A percentile compares a stretch with the other conserved stretches of the same genome.
These are phyloP conservation scores for Podaxis sp. DNA, from an alignment of 768 basidiomycete species.

Conservation along the genomic window DNA sequence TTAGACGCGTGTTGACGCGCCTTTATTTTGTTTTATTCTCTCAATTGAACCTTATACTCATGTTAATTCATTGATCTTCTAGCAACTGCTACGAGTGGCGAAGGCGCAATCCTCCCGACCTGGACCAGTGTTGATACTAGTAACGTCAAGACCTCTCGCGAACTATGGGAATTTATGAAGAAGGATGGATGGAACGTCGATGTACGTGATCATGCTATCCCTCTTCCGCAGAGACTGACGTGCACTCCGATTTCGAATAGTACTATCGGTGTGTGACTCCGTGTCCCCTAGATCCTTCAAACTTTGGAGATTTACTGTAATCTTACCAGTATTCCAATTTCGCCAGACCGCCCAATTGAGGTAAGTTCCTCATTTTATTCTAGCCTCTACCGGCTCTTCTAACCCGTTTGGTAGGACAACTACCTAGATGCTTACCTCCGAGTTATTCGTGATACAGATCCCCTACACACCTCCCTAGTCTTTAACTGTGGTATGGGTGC, in stretches of 20 bases:
- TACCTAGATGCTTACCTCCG: constrained; percentile 92
- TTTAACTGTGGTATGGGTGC: constrained; percentile 98
- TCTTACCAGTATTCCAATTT: constrained; percentile 82
- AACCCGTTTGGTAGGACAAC: constrained; percentile 59
- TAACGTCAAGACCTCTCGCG: constrained; percentile 84
- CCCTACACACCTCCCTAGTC: constrained; percentile 77
- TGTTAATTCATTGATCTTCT: not conserved
- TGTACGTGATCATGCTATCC: constrained; percentile 38
- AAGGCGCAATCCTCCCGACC: constrained; percentile 84
- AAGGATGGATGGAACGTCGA: constrained; percentile 90
- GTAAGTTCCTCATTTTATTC: constrained; percentile 33
- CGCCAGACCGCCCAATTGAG: constrained; percentile 89
- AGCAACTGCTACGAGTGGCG: constrained; percentile 43
- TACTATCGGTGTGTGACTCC: constrained; percentile 66
- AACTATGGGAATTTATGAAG: constrained; percentile 82
- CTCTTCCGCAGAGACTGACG: not conserved
- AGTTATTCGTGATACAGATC: constrained; percentile 79
- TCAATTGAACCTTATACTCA: not conserved
- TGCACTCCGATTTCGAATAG: constrained; percentile 31
- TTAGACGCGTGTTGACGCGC: not conserved
- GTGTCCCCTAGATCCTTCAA: constrained; percentile 2
- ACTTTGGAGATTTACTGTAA: not conserved
- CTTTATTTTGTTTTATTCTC: too few species aligned
- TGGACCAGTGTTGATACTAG: constrained; percentile 88
- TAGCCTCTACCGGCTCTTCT: not conserved